Base-by-base conservation (phyloP, 495 filamentous ascomycete species). In the Ramalina peruviana region DNA sequence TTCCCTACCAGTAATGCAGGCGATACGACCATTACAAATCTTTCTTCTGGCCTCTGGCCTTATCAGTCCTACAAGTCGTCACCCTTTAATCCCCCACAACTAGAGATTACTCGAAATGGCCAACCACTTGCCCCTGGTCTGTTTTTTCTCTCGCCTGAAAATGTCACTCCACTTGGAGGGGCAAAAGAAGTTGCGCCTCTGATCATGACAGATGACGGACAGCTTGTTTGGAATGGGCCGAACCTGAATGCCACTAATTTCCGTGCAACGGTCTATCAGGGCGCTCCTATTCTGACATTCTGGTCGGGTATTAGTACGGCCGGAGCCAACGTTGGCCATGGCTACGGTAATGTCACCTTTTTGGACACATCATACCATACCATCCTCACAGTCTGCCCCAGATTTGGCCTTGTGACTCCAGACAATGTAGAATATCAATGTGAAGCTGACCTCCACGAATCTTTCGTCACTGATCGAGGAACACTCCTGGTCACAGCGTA, bases 401-500 rank as follows among this genome's bases (percentile, higher is more conserved):
- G 49, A 19, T 9, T 51, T 39, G 43, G 49, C n/a, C 42, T 55
- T 6, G 11, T 44, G 36, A 55, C 43, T 3, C 49, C 49, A 15
- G 39, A 44, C n/a, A 43, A 47, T 23, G 27, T 11, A 13, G 16
- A 33, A 26, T 55, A 52, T 36, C 10, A 40, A 3, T 55, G 53
- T 25, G 43, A 55, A 36, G 62, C 54, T 11, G 67, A 70, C 38
- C 36, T 70, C 4, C 71, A 75, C 43, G 72, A 76, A 49, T 71
- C 73, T 40, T 67, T 62, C 20, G 68, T 74, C 46, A 73, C 70
- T 0, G 49, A 46, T 38, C 63, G 75, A 36, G 62, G 71, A 15
- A 80, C 75, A 0, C 73, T 72, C 16, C 52, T 78, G 7, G 69
- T 76, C 33, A 67, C 69, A 6, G 60, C 72, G 20, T 78, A 77